These are phyloP conservation scores for Cryptosporidium meleagridis DNA, from an alignment of 169 alveolate genomes.

Conservation along the genomic window DNA sequence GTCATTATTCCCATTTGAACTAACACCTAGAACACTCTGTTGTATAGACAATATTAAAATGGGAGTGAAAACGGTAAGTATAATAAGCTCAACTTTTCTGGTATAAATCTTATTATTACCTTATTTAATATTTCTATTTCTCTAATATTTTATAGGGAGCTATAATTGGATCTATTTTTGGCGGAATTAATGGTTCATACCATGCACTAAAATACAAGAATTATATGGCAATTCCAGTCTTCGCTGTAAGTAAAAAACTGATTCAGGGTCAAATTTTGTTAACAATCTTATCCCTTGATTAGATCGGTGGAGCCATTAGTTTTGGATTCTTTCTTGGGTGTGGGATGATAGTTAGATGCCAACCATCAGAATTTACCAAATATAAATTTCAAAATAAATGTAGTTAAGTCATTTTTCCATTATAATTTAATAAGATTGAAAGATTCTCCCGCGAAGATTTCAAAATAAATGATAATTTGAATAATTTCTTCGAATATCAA, in stretches of 20 bases:
- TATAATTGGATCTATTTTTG: slow-evolving; percentile 91
- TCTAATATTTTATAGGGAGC: slow-evolving; percentile 82
- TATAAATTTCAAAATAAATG: not conserved
- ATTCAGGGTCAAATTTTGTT: not conserved
- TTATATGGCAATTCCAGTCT: slow-evolving; percentile 85
- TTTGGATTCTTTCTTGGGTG: slow-evolving; percentile 90
- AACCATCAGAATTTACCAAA: slow-evolving; percentile 6
- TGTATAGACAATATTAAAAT: slow-evolving; percentile 89
- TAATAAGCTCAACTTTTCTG: not conserved
- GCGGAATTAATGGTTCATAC: slow-evolving; percentile 88
- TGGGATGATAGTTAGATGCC: slow-evolving; percentile 89
- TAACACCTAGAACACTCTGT: slow-evolving; percentile 81
- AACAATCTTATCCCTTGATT: not conserved
- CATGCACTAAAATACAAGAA: slow-evolving; percentile 86
- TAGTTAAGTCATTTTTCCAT: not conserved
- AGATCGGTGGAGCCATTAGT: slow-evolving; percentile 89
- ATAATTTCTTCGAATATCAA: not conserved
- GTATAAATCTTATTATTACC: not conserved
- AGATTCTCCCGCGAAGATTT: not conserved
- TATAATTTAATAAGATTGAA: not conserved
- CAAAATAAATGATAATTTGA: not conserved
- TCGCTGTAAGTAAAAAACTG: slow-evolving; percentile 78
- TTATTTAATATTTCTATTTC: not conserved
- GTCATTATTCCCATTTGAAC: slow-evolving; percentile 22
- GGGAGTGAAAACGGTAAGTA: slow-evolving; percentile 89